phyloP scores from a whole-genome alignment of 331 rosid species.

The Telfairia occidentalis region DNA sequence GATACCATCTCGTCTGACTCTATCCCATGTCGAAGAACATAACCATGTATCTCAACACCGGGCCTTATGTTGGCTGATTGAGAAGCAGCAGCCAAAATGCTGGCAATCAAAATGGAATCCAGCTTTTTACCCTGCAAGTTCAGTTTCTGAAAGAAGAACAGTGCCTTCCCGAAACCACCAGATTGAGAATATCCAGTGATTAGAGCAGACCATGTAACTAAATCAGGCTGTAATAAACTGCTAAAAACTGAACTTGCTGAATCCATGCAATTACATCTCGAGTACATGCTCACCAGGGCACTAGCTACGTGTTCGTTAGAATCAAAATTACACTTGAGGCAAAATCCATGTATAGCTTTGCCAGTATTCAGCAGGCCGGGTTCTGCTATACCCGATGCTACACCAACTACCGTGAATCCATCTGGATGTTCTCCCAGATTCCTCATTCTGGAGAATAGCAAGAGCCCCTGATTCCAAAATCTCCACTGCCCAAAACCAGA shows the following conservation, averaged over 20 bases:
- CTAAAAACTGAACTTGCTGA: slow-evolving; percentile 51
- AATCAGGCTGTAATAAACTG: slow-evolving; percentile 53
- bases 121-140: slow-evolving; percentile 37
- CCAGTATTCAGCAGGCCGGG: slow-evolving; percentile 43
- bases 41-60: slow-evolving; percentile 67
- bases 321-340: slow-evolving; percentile 44
- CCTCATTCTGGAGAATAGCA: slow-evolving; percentile 44
- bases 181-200: slow-evolving; percentile 60
- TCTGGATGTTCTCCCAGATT: slow-evolving; percentile 41
- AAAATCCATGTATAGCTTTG: slow-evolving; percentile 52
- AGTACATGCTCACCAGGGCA: slow-evolving; percentile 71
- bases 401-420: slow-evolving; percentile 59
- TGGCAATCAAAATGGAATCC: slow-evolving; percentile 59
- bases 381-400: slow-evolving; percentile 43
- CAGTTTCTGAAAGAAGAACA: slow-evolving; percentile 45
- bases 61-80: slow-evolving; percentile 41
- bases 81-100: slow-evolving; percentile 58
- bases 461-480: slow-evolving; percentile 45
- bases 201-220: slow-evolving; percentile 78
- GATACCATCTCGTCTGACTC: slow-evolving; percentile 65
- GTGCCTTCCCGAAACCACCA: slow-evolving; percentile 41
- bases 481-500: slow-evolving; percentile 52
- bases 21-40: slow-evolving; percentile 53
- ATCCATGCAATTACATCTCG: slow-evolving; percentile 51
- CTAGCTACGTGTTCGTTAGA: slow-evolving; percentile 51